Conservation (phyloP, 768 basidiomycete species). For the Hemileccinum rubropunctum region DNA sequence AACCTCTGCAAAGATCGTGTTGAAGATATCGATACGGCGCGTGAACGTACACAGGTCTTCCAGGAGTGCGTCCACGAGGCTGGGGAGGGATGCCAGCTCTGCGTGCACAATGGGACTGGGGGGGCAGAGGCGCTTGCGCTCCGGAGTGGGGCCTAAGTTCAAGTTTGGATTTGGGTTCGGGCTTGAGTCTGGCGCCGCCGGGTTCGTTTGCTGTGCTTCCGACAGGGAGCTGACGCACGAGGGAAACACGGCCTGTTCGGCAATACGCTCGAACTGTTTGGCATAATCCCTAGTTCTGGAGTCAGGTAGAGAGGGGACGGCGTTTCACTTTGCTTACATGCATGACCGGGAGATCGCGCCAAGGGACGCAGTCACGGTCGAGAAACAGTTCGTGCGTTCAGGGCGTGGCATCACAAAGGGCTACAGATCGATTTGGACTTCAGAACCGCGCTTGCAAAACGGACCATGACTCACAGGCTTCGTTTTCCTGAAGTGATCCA, state of each 20-base stretch:
- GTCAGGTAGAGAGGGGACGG: background rate
- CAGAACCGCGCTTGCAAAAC: background rate
- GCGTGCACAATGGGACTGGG: background rate
- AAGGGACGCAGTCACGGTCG: slow-evolving; percentile 1
- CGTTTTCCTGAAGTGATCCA: slow-evolving; percentile 1
- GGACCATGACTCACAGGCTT: slow-evolving; percentile 4
- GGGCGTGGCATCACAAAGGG: background rate
- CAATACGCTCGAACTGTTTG: slow-evolving; percentile 1
- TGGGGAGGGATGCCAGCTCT: background rate
- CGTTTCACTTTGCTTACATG: background rate
- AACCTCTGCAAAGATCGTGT: slow-evolving; percentile 14
- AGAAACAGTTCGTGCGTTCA: slow-evolving; percentile 2
- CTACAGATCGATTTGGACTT: background rate
- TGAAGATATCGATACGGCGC: slow-evolving; percentile 8
- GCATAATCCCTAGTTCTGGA: slow-evolving; percentile 4
- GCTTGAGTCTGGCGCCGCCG: too few relatives aligned
- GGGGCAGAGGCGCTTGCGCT: background rate
- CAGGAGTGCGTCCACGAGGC: slow-evolving; percentile 3
- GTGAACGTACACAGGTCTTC: slow-evolving; percentile 10
- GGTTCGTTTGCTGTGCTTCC: too few relatives aligned
- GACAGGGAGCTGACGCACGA: background rate
- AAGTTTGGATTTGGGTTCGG: background rate
- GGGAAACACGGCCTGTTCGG: slow-evolving; percentile 3
- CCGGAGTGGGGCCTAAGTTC: background rate
- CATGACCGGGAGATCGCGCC: slow-evolving; percentile 3